Base-by-base conservation (phyloP, 2,329 filamentous ascomycete genomes). In the Myriosclerotinia scirpicola region DNA sequence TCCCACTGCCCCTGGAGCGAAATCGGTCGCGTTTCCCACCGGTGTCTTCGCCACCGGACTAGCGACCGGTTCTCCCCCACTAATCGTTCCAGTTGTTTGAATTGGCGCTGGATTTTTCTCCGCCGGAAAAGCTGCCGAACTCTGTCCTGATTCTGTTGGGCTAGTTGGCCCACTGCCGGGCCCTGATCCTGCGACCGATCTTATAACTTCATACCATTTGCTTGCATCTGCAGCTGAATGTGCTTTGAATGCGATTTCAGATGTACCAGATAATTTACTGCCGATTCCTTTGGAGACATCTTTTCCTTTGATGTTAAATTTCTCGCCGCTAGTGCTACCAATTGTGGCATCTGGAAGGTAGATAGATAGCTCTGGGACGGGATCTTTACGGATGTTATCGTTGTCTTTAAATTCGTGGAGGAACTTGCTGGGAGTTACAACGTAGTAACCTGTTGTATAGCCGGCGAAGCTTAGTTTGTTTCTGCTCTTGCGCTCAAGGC, bases 361-460 rank as follows among this genome's bases (percentile, higher is more conserved):
- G 71, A 99, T 87, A 17, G 91, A 95, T 52, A 95, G 82, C 77
- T 99, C 94, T 0, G 95, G 94, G 66, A 85, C 83, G 12, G 92
- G 92, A 69, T 96, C 92, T 73, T 86, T 80, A 58, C 84, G 83
- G 62, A 84, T 72, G 75, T 87, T 85, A 74, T 98, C 94, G 76
- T 91, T 90, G 75, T 96, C 93, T 80, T 96, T 96, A 84, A 96
- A 99, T 79, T 97, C 93, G 80, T 99, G 95, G 67, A 99, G 81
- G 80, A 90, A 99, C 75, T 91, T 92, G 67, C 91, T 86, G 0
- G 92, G 90, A 0, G 93, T 96, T 58, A 98, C 87, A 66, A 95
- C 94, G 76, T 97, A 99, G 83, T 96, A 97, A 66, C 86, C 87
- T 0, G 90, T 86, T 70, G 87, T 88, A 79, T 91, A 95, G 67